Percentiles rank a stretch among this genome's conserved stretches.
Conservation (phyloP, 768 basidiomycete species). For the Porphyrellus cyaneotinctus region DNA sequence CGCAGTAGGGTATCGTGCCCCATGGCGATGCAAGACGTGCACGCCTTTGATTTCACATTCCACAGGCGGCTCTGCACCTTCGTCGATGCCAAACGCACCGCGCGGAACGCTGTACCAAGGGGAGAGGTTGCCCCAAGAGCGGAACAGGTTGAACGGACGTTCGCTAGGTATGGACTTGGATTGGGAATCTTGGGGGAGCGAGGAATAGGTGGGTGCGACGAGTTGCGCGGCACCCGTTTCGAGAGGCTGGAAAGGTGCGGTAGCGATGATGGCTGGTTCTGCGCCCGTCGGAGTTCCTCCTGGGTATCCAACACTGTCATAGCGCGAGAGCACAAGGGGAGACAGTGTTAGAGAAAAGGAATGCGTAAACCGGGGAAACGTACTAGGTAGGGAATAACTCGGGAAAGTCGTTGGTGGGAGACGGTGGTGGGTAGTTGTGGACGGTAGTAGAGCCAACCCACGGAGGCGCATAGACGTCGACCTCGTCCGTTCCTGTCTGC, state of each 20-base stretch:
- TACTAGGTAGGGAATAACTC: conserved; percentile 66
- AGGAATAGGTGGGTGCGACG: conserved; percentile 41
- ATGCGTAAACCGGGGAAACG: neutral
- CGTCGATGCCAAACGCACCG: conserved; percentile 67
- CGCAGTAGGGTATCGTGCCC: conserved; percentile 69
- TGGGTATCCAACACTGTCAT: conserved; percentile 57
- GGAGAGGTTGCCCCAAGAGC: conserved; percentile 79
- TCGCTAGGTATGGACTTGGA: conserved; percentile 13
- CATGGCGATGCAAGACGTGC: conserved; percentile 80
- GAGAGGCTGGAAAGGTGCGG: conserved; percentile 74
- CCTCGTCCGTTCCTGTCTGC: conserved; percentile 9
- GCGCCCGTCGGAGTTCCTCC: conserved; percentile 79
- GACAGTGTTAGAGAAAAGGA: neutral
- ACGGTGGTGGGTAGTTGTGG: conserved; percentile 66
- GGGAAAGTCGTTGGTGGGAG: conserved; percentile 69
- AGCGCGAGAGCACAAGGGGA: neutral
- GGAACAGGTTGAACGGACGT: conserved; percentile 60
- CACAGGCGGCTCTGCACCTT: conserved; percentile 64
- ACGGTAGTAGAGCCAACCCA: conserved; percentile 69
- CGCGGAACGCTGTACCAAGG: conserved; percentile 79
- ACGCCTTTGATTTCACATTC: conserved; percentile 69
- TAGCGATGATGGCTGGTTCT: conserved; percentile 66
- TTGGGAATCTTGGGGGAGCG: conserved; percentile 20
- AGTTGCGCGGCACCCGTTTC: conserved; percentile 69
- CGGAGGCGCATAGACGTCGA: conserved; percentile 50